These are phyloP conservation scores for Oehlia diaphana DNA, from an alignment of 192 early-diverging fungal genomes.

Conservation along the genomic window DNA sequence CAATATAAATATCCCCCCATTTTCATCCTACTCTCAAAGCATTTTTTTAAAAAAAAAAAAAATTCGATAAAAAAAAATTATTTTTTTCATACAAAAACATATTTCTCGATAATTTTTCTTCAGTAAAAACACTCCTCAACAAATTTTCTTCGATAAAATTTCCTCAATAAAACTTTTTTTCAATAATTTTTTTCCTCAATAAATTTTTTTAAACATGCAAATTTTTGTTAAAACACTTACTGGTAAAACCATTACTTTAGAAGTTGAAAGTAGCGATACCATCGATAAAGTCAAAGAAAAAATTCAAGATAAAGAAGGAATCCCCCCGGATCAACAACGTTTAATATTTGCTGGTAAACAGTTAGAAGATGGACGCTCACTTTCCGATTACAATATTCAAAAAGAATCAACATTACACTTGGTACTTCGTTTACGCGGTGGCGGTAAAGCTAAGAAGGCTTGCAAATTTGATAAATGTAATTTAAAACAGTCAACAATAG, in stretches of 20 bases:
- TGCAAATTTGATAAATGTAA: constrained; percentile 50
- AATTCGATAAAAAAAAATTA: too few species aligned
- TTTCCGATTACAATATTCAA: constrained; percentile 82
- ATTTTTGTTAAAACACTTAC: constrained; percentile 87
- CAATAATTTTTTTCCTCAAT: too few species aligned
- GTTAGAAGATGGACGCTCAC: constrained; percentile 73
- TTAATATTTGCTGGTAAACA: constrained; percentile 85
- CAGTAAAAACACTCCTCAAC: too few species aligned
- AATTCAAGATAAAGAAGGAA: constrained; percentile 89
- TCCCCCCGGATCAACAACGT: constrained; percentile 82
- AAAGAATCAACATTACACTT: constrained; percentile 82
- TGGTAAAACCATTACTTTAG: constrained; percentile 96
- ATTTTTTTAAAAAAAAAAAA: too few species aligned
- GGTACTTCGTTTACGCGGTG: constrained; percentile 81
- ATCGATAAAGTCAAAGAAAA: constrained; percentile 84
- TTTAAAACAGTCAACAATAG: constrained; percentile 67
- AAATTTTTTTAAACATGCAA: constrained; percentile 41
- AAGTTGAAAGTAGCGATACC: constrained; percentile 74
- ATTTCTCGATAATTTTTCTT: too few species aligned
- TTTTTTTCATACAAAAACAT: too few species aligned
- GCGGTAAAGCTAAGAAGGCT: constrained; percentile 27
- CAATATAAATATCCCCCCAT: too few species aligned
- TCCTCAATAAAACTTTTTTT: too few species aligned
- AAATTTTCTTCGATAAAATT: too few species aligned
- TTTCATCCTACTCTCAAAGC: too few species aligned